These are phyloP conservation scores for Amaranthus tricolor DNA, from an alignment of 179 eudicot species.

Conservation along the genomic window DNA sequence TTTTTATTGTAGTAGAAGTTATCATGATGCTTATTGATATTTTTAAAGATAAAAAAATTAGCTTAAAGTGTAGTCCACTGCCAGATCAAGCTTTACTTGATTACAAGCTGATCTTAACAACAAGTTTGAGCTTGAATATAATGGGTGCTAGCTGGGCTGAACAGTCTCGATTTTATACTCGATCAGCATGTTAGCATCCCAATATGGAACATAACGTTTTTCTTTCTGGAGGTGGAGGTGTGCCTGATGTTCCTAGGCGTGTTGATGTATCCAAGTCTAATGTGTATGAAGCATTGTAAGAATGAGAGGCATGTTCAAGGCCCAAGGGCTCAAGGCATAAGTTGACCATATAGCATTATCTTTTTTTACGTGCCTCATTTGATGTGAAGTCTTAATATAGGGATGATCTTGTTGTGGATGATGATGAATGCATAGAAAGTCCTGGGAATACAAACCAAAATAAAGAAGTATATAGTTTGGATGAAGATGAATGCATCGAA, in stretches of 20 bases:
- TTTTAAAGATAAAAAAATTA: no score
- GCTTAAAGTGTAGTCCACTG: no score
- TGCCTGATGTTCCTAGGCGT: not conserved
- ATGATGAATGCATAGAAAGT: slow-evolving; percentile 19
- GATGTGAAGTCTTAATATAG: slow-evolving; percentile 36
- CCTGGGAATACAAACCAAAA: not conserved
- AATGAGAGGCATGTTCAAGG: not conserved
- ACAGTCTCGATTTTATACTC: no score
- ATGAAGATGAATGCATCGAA: slow-evolving; percentile 23
- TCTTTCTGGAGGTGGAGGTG: not conserved
- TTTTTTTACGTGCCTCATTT: not conserved
- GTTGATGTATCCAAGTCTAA: not conserved
- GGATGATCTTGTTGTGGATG: slow-evolving; percentile 43
- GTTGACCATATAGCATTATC: not conserved
- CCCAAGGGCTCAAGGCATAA: not conserved
- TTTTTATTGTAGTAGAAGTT: no score
- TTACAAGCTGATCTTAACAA: no score
- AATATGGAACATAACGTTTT: not conserved
- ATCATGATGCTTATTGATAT: no score
- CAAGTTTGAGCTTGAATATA: no score
- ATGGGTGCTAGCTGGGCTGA: no score
- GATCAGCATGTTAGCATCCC: no score
- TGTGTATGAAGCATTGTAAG: not conserved
- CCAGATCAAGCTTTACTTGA: no score
- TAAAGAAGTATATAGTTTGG: no score